Evolutionary conservation across 2,329 filamentous ascomycete species (phyloP), one percentile per base, ranked within the genome.

Genomic region (Bipolaris bicolor): DNA sequence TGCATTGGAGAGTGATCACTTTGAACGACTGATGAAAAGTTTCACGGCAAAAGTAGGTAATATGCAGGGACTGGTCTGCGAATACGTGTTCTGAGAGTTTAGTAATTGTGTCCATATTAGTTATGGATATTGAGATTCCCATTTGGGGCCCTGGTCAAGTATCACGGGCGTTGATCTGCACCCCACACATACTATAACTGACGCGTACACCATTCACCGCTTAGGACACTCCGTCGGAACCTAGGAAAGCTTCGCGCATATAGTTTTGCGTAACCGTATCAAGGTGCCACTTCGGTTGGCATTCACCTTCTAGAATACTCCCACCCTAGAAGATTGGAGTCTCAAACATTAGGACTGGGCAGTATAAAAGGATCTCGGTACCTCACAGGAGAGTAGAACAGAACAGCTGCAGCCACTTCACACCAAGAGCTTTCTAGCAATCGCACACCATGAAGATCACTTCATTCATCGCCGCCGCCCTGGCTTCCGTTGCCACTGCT

Each of bases 401-500:
- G 3, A 36, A 34, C 39, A 49, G 18, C 46, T 16, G n/a, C 29
- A 36, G 33, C 31, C 31, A 29, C 9, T 39, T 41, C 13, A 18
- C 33, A 29, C 10, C 16, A 40, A 44, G 20, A 4, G 11, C 20
- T 31, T 37, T 34, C 11, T 41, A 26, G 26, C n/a, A 26, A 49
- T 39, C 46, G 15, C 26, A 29, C 37, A 52, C 29, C 36, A 57
- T 57, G 54, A 57, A 57, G 43, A 22, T 33, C 7, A 10, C 40
- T 5, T 36, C 41, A 15, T 31, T 57, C 31, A 31, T 57, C 36
- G n/a, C 53, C 22, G 29, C 34, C 49, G 43, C 43, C 2, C 41
- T 57, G 18, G 49, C 49, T 9, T 44, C 41, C 7, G 29, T 53
- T 3, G 36, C 13, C 20, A 37, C 40, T 29, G 52, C 52, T 34